Percentiles rank a stretch among this genome's conserved stretches.
phyloP scores from a whole-genome alignment of 2,329 filamentous ascomycete species.

The Colletotrichum musicola region DNA sequence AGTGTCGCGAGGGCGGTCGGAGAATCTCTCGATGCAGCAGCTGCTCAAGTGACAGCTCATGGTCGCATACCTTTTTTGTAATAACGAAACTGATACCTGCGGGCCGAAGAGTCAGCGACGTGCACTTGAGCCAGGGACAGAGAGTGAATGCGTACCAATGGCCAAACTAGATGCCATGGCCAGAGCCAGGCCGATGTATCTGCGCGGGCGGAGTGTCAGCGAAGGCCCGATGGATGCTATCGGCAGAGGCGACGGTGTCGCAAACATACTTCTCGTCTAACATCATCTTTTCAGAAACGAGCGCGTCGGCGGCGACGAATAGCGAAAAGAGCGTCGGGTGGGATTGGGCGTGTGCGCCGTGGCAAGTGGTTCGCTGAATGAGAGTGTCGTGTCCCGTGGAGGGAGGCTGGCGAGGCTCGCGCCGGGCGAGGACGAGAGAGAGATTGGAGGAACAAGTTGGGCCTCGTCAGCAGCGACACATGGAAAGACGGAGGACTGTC shows the following conservation, averaged over 20 bases:
- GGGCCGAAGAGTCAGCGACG: slow-evolving; percentile 42
- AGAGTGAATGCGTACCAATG: slow-evolving; percentile 68
- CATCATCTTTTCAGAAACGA: slow-evolving; percentile 39
- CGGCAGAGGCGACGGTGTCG: slow-evolving; percentile 22
- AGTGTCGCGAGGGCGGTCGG: slow-evolving; percentile 22
- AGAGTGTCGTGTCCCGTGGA: slow-evolving; percentile 31
- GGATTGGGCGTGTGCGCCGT: slow-evolving; percentile 23
- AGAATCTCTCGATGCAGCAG: slow-evolving; percentile 1
- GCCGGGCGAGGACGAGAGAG: slow-evolving; percentile 41
- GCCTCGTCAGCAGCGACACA: slow-evolving; percentile 39
- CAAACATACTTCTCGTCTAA: slow-evolving; percentile 42
- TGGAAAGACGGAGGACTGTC: slow-evolving; percentile 21
- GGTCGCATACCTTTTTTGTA: slow-evolving; percentile 86
- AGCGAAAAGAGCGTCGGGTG: slow-evolving; percentile 32
- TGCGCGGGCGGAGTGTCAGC: slow-evolving; percentile 55
- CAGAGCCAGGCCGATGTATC: slow-evolving; percentile 82
- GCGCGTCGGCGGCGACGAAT: slow-evolving; percentile 25
- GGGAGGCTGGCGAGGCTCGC: slow-evolving; percentile 41
- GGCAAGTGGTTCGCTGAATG: slow-evolving; percentile 23
- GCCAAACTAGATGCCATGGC: slow-evolving; percentile 81
- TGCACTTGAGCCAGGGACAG: background rate
- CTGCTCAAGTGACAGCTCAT: background rate
- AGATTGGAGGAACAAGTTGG: slow-evolving; percentile 17
- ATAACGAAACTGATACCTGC: slow-evolving; percentile 97
- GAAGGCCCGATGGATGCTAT: slow-evolving; percentile 21